Base-by-base conservation (phyloP, 2,329 filamentous ascomycete genomes). In the Ophiostoma himal-ulmi region DNA sequence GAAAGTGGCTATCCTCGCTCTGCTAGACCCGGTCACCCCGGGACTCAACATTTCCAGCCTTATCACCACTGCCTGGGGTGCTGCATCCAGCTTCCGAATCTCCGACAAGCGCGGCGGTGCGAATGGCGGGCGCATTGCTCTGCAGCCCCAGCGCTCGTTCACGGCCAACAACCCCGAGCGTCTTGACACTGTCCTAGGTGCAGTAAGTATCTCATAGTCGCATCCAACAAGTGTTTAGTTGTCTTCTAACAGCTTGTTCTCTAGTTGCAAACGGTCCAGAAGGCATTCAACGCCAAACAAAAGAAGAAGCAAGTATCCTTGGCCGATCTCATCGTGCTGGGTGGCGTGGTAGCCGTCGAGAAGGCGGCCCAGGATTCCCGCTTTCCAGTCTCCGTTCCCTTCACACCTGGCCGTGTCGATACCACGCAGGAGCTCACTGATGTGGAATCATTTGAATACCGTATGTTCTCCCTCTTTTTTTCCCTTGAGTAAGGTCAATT, bases 51-150 rank as follows among this genome's bases (percentile, higher is more conserved):
- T 84, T 5, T 82, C 83, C 70, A 87, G 88, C 79, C 82, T 93
- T 71, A 84, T 93, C 69, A 83, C 84, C 11, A 84, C 85, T 11
- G 89, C 90, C 34, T 92, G 88, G 87, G 87, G 87, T 0, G 87
- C 90, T 0, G 89, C 89, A 34, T 89, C 89, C 2, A 89, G 88
- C 39, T 92, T 89, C 87, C 89, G 90, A 72, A 85, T 88, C 75
- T 86, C 87, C 75, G 91, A 94, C 83, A 93, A 93, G 87, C 91
- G 91, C 74, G 91, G 91, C 75, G 91, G 91, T 77, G 91, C 91
- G 80, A 94, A 94, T 76, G 91, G 91, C 75, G 91, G 87, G 17
- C 91, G 91, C 75, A 91, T 94, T 76, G 88, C 89, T 44, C 89
- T 94, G 13, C 82, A 84, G 73, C 91, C 91, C 34, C 88, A 91